Evolutionary conservation across 2,329 filamentous ascomycete species (phyloP).

Genomic region (Clarireedia homoeocarpa): DNA sequence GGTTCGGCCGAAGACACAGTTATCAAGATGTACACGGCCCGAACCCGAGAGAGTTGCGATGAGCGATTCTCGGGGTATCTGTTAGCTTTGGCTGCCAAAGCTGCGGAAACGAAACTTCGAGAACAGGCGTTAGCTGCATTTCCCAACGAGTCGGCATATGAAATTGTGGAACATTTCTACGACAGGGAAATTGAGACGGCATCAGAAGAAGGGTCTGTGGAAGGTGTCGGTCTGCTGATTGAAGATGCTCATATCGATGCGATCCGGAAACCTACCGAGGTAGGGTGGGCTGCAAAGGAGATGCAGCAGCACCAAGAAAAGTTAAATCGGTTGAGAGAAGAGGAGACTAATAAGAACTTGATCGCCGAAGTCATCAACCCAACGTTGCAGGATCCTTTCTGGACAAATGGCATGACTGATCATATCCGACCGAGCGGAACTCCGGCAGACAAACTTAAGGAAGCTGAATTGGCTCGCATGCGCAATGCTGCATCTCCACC

Average conservation of each 20-base stretch:
- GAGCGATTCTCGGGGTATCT: slow-evolving; percentile 70
- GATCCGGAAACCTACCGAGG: slow-evolving; percentile 24
- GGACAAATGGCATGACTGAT: slow-evolving; percentile 29
- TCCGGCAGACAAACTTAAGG: slow-evolving; percentile 20
- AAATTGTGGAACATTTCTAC: slow-evolving; percentile 31
- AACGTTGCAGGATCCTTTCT: slow-evolving; percentile 28
- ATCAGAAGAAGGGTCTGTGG: slow-evolving; percentile 28
- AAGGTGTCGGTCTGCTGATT: slow-evolving; percentile 24
- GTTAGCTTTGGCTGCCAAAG: slow-evolving; percentile 69
- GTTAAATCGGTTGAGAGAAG: slow-evolving; percentile 26
- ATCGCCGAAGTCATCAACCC: slow-evolving; percentile 28
- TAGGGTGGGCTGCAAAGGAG: slow-evolving; percentile 28
- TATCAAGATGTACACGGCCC: slow-evolving; percentile 34
- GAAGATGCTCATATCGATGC: slow-evolving; percentile 17
- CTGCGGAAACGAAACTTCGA: slow-evolving; percentile 71
- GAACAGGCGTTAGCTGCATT: slow-evolving; percentile 71
- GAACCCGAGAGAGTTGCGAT: slow-evolving; percentile 62
- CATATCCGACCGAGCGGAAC: slow-evolving; percentile 15
- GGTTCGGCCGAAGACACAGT: slow-evolving; percentile 29
- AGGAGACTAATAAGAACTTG: slow-evolving; percentile 27
- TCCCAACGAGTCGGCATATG: slow-evolving; percentile 50
- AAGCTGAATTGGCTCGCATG: slow-evolving; percentile 40
- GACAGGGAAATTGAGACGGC: slow-evolving; percentile 26
- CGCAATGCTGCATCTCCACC: slow-evolving; percentile 61
- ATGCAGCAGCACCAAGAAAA: slow-evolving; percentile 31